Conservation (phyloP, 1,284 basidiomycete genomes). For the Laetiporus sulphureus region DNA sequence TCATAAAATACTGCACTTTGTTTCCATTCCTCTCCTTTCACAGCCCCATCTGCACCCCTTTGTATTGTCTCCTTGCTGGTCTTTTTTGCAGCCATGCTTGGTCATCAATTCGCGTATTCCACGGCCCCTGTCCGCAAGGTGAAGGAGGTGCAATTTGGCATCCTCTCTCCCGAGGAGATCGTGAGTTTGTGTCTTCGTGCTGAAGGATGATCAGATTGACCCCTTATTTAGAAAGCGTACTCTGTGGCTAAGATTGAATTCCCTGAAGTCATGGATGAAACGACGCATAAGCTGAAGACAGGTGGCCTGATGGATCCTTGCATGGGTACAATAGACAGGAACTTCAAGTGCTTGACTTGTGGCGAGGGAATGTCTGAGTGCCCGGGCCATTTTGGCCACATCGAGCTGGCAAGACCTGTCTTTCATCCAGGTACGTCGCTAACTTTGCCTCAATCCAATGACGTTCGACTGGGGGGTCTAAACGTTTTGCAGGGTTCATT, state of each 20-base stretch:
- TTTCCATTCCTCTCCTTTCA: too few relatives aligned
- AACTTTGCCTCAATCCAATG: too few relatives aligned
- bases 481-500: constrained; percentile 71
- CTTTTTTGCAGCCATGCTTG: constrained; percentile 48
- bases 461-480: not conserved
- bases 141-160: constrained; percentile 98
- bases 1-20: not conserved
- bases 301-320: constrained; percentile 97
- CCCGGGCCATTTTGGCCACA: constrained; percentile 98
- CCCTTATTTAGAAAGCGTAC: constrained; percentile 76
- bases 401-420: constrained; percentile 93
- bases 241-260: constrained; percentile 98
- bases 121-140: constrained; percentile 92
- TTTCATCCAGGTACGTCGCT: constrained; percentile 87
- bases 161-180: constrained; percentile 99
- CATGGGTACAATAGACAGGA: constrained; percentile 98
- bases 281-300: constrained; percentile 79
- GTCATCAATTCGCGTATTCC: constrained; percentile 86
- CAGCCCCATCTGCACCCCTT: too few relatives aligned
- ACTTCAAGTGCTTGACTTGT: constrained; percentile 99
- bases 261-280: constrained; percentile 97
- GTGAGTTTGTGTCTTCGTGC: constrained; percentile 49
- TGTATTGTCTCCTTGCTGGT: constrained; percentile 9
- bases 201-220: not conserved
- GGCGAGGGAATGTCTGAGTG: constrained; percentile 98